Evolutionary conservation across 108 stramenopile genomes (phyloP), one percentile per base, ranked within the genome.

Genomic region (Parmales sp.): DNA sequence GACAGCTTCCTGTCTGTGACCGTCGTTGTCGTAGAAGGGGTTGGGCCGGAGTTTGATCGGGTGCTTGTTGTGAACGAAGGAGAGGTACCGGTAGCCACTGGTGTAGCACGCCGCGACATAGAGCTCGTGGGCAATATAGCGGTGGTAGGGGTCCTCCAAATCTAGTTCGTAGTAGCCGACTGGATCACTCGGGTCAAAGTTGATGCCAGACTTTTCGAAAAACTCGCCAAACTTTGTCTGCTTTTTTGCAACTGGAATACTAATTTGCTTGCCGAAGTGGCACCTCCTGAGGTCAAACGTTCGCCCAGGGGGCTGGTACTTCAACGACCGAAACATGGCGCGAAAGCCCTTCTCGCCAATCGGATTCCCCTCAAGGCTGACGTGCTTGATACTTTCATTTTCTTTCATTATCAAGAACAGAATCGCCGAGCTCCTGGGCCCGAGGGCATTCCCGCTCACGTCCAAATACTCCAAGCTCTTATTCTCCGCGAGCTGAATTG

Each of bases 141-240:
- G 54, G 54, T 60, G 29, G 54, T 60, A 60, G 29, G 54, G 0
- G 54, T 34, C 54, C 31, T 34, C 36, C 54, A 60, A 34, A 34
- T 60, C 54, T 1, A 60, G 54, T 34, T 19, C 3, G 54, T 60
- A 60, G 20, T 60, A 60, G 8, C 54, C 54, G 9, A 60, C 54
- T 3, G 54, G 54, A 34, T 60, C 54, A 2, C n/a, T 19, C 29
- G 18, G 13, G 54, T 60, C 54, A 20, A 60, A 60, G 9, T 13
- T 9, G 54, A 6, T 7, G n/a, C 31, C 36, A 11, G 29, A 34
- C 36, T 60, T 60, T 28, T 60, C 54, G 31, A 60, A 34, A 16
- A 34, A 34, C 26, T 60, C 54, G 13, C 26, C 54, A 16, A 34
- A 13, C 5, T 28, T 28, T 20, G 54, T 29, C 31, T 34, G 29